Base-by-base conservation (phyloP, 805 yeast species). In the Yarrowia divulgata region DNA sequence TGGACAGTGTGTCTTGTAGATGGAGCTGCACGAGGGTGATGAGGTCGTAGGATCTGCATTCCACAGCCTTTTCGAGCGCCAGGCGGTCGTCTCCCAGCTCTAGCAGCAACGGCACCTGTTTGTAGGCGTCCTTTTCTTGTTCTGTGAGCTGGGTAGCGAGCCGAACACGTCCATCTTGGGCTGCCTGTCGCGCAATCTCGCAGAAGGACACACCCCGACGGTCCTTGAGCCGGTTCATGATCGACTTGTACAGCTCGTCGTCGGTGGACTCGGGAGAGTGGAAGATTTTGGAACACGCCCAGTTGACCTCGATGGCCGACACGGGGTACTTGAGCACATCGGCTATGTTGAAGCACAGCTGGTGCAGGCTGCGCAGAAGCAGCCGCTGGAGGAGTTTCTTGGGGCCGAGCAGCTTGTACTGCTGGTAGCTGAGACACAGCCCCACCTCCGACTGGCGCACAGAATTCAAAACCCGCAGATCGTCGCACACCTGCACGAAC, bases 211-310 rank as follows among this genome's bases (percentile, higher is more conserved):
- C 83, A 3, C 83, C 82, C 10, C 78, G 75, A 13, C 79, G 75
- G 1, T 75, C 71, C 12, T 73, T 73, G 16, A 91, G 79, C 69
- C 85, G 85, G 9, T 81, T 78, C 8, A 84, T 75, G 0, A 94
- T 81, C 0, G 79, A 73, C 29, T 81, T 75, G 52, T 87, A 84
- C 12, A 94, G 77, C 45, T 85, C 86, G 6, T 82, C 81, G 74
- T 94, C 98, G 0, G 84, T 82, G 69, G 83, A 72, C 37, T 83
- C 84, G 8, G 82, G 74, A 16, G 89, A 88, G 39, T 79, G 78
- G 69, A 82, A 83, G 32, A 93, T 86, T 74, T 91, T 90, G 42
- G 84, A 79, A 70, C 88, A 85, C 6, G 97, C 93, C 98, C 98
- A 95, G 72, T 88, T 84, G 1, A 86, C 81, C 74, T 89, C 90